These are phyloP conservation scores for Lactarius vividus DNA, from an alignment of 768 basidiomycete genomes.

Conservation along the genomic window DNA sequence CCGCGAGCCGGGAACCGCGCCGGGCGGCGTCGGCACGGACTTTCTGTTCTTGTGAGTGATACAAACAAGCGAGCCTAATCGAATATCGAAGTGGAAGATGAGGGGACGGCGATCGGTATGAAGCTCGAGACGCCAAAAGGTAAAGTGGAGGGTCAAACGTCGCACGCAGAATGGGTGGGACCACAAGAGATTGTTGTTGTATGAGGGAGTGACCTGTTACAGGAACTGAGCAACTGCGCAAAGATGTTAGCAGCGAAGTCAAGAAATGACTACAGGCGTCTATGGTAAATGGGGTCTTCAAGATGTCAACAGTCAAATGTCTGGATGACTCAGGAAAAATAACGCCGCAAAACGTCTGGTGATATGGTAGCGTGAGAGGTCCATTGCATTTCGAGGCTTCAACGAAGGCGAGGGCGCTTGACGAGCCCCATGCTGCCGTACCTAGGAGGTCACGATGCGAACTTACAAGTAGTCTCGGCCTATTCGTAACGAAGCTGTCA, in stretches of 20 bases:
- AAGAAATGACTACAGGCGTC: neutral
- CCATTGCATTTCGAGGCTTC: neutral
- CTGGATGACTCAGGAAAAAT: neutral
- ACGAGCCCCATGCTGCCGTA: neutral
- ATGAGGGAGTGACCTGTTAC: neutral
- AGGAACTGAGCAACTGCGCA: neutral
- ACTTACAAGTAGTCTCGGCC: neutral
- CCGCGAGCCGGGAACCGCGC: neutral
- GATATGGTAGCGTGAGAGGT: conserved; percentile 6
- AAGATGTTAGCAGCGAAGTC: neutral
- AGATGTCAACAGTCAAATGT: neutral
- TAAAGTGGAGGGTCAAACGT: neutral
- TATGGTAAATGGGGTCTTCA: neutral
- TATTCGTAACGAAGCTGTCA: neutral
- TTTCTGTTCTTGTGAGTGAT: neutral
- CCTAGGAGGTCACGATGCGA: conserved; percentile 4
- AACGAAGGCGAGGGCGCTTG: neutral
- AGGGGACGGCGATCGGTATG: neutral
- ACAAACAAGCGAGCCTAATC: conserved; percentile 9
- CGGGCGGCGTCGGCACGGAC: neutral
- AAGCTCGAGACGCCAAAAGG: neutral
- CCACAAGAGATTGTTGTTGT: neutral
- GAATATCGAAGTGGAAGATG: neutral
- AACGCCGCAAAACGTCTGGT: neutral
- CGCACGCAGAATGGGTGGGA: neutral